These are phyloP conservation scores for Ophiostoma australiae DNA, from an alignment of 2,329 filamentous ascomycete genomes.

Conservation along the genomic window DNA sequence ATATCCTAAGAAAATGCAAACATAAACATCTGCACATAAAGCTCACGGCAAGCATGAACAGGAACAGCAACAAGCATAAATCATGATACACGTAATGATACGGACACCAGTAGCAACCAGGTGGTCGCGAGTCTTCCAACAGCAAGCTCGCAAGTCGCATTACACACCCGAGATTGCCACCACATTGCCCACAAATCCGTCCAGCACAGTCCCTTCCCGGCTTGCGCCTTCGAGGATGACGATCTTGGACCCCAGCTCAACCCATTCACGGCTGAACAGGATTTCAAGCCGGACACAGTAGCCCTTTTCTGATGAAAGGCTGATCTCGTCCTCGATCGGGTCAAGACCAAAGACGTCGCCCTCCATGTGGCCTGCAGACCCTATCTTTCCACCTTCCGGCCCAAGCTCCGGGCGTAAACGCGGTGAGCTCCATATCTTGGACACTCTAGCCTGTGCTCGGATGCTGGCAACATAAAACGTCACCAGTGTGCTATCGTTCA, in stretches of 20 bases:
- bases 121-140: background rate
- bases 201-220: conserved; percentile 61
- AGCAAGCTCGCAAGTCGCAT: background rate
- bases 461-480: conserved; percentile 87
- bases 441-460: conserved; percentile 70
- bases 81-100: background rate
- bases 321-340: conserved; percentile 38
- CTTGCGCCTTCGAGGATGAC: conserved; percentile 68
- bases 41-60: background rate
- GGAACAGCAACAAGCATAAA: background rate
- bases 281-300: conserved; percentile 63
- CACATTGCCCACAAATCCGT: conserved; percentile 67
- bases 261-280: conserved; percentile 65
- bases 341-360: conserved; percentile 51
- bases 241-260: conserved; percentile 65
- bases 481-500: conserved; percentile 64
- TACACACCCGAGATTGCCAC: conserved; percentile 51
- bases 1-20: background rate
- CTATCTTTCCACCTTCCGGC: conserved; percentile 25
- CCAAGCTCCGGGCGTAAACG: conserved; percentile 16
- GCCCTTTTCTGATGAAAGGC: conserved; percentile 32
- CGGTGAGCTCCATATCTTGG: conserved; percentile 29
- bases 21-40: background rate
- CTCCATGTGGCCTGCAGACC: conserved; percentile 30
- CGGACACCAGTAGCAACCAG: background rate